Base-by-base conservation (phyloP, 2,329 filamentous ascomycete genomes). In the Diaporthe humulicola region DNA sequence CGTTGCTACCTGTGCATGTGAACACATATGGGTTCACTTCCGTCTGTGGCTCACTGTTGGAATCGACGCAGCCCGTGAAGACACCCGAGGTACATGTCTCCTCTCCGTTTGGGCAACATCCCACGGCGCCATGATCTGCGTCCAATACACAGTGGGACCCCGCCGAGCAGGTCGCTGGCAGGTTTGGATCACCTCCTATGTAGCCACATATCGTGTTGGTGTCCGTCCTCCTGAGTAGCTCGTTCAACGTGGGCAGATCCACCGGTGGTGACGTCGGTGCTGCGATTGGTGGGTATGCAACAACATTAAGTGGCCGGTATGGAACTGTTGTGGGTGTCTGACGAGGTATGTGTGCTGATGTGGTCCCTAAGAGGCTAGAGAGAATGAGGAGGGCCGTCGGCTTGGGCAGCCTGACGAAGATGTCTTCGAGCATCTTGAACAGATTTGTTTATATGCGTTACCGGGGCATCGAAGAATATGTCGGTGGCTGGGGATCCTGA, bases 101-200 rank as follows among this genome's bases (percentile, higher is more conserved):
- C 19, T 81, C 80, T 19, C 84, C 85, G 77, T 91, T 84, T 0
- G 90, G 89, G 78, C 90, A 92, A 79, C 89, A 91, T 61, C 89
- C 89, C 42, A 91, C 83, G n/a, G 86, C 86, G 38, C 85, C 84
- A 73, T 87, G 84, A 25, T 83, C 82, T 28, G 83, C 81, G 76
- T 91, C 89, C 57, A 89, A 82, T 33, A 89, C 90, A 79, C 90
- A 92, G 80, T 91, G 89, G 50, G 89, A 91, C 45, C 89, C 90
- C 0, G 86, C 85, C 38, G 85, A 86, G 79, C 90, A 92, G 50
- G 90, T 91, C 52, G 90, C 90, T 3, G 89, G 88, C 40, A 90
- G 81, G 33, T 82, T 81, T 1, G 86, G 80, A 76, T 90, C 81
- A 30, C 89, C 90, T 75, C 86, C 87, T 78, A 92, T 85, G 81